Evolutionary conservation across 495 filamentous ascomycete species (phyloP).

Genomic region (Chaetomium tenue): DNA sequence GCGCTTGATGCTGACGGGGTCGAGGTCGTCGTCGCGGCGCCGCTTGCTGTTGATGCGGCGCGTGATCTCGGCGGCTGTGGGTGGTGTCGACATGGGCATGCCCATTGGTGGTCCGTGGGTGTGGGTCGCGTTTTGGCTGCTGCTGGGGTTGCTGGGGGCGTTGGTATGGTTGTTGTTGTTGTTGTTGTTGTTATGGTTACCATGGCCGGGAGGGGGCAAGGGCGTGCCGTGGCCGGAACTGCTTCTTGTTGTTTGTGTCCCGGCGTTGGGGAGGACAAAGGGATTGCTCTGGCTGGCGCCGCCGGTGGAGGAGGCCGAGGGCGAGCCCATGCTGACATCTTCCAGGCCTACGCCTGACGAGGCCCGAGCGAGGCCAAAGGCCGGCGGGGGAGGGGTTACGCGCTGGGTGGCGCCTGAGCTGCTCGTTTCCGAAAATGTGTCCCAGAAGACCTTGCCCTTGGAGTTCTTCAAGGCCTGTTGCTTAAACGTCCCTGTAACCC

Average conservation of each 20-base stretch:
- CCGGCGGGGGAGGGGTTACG: constrained; percentile 65
- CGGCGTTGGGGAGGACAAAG: constrained; percentile 21
- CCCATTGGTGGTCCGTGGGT: not conserved
- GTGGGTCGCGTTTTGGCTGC: constrained; percentile 28
- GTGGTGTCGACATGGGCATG: constrained; percentile 26
- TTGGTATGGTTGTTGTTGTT: not conserved
- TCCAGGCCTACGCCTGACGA: constrained; percentile 64
- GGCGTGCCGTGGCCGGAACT: constrained; percentile 34
- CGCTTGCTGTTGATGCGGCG: constrained; percentile 71
- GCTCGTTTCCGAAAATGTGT: constrained; percentile 61
- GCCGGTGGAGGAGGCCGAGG: constrained; percentile 46
- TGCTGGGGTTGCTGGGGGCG: constrained; percentile 4
- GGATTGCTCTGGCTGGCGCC: constrained; percentile 28
- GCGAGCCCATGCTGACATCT: constrained; percentile 74
- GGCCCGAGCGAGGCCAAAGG: constrained; percentile 51
- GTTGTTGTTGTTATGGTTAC: not conserved
- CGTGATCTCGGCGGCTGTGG: constrained; percentile 64
- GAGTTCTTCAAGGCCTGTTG: constrained; percentile 68
- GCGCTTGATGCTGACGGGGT: constrained; percentile 85
- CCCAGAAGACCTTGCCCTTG: constrained; percentile 75
- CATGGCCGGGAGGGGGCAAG: constrained; percentile 9
- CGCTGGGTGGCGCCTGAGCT: constrained; percentile 52
- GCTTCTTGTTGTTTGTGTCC: constrained; percentile 26
- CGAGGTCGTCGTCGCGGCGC: constrained; percentile 86
- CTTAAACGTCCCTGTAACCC: constrained; percentile 63